Evolutionary conservation across 148 eudicot genomes (phyloP).

Genomic region (Silene uniflora): DNA sequence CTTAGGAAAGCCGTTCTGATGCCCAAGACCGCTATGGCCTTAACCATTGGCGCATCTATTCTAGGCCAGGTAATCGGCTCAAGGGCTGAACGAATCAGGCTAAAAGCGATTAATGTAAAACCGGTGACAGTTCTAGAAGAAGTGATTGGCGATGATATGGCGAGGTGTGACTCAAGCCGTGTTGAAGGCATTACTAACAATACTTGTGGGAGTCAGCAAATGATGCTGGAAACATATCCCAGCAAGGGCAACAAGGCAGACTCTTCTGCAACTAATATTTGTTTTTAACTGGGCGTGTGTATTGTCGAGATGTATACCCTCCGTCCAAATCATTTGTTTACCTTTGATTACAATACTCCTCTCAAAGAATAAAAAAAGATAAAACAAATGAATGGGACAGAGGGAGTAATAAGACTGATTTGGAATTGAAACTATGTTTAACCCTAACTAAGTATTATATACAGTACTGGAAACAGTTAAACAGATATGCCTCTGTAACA

Average conservation of each 20-base stretch:
- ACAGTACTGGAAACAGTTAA: background rate
- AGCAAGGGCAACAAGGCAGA: slow-evolving; percentile 21
- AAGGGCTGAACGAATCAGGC: slow-evolving; percentile 59
- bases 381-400: too few relatives aligned
- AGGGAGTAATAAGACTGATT: too few relatives aligned
- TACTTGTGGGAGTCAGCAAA: slow-evolving; percentile 35
- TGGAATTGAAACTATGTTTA: too few relatives aligned
- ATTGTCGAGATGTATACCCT: too few relatives aligned
- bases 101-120: slow-evolving; percentile 41
- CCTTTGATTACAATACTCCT: too few relatives aligned
- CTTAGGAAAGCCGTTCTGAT: slow-evolving; percentile 72
- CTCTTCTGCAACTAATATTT: slow-evolving; percentile 37
- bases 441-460: too few relatives aligned
- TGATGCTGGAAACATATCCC: slow-evolving; percentile 27
- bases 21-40: slow-evolving; percentile 82
- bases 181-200: slow-evolving; percentile 12
- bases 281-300: slow-evolving; percentile 21
- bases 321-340: too few relatives aligned
- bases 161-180: slow-evolving; percentile 14
- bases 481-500: background rate
- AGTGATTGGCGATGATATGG: slow-evolving; percentile 13
- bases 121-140: slow-evolving; percentile 21
- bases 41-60: slow-evolving; percentile 72
- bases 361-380: too few relatives aligned
- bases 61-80: slow-evolving; percentile 81